These are phyloP conservation scores for Arxiozyma telluris DNA, from an alignment of 1,139 yeast species.

Conservation along the genomic window DNA sequence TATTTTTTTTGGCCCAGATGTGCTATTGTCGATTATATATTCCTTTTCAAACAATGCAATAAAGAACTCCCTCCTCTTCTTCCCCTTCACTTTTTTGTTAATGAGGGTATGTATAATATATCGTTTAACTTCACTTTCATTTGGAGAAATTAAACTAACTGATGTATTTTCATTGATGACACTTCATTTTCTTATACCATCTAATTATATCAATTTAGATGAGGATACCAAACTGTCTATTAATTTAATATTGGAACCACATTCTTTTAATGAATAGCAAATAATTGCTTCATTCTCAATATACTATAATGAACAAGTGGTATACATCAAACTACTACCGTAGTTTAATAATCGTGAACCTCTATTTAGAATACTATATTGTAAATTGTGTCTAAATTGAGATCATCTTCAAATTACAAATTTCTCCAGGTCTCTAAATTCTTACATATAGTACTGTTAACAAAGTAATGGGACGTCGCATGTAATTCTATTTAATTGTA, in stretches of 20 bases:
- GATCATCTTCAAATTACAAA: conserved; percentile 80
- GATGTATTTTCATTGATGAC: no score
- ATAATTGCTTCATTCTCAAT: conserved; percentile 96
- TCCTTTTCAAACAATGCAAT: conserved; percentile 81
- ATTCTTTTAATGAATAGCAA: conserved; percentile 78
- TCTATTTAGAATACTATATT: conserved; percentile 76
- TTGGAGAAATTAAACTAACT: conserved; percentile 85
- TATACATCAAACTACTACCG: conserved; percentile 90
- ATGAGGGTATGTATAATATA: conserved; percentile 96
- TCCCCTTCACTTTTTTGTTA: conserved; percentile 93
- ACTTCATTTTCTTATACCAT: conserved; percentile 74
- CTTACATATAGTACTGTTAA: conserved; percentile 97
- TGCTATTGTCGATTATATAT: conserved; percentile 18
- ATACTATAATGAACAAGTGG: conserved; percentile 93
- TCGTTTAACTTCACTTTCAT: conserved; percentile 58
- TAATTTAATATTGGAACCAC: conserved; percentile 56
- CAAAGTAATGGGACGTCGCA: conserved; percentile 99
- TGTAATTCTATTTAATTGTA: conserved; percentile 81
- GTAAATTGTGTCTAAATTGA: conserved; percentile 85
- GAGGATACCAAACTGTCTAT: conserved; percentile 65
- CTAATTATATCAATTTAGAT: conserved; percentile 67
- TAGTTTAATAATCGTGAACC: conserved; percentile 80
- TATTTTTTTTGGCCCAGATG: conserved; percentile 30
- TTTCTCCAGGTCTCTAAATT: conserved; percentile 94
- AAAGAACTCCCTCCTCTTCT: conserved; percentile 98